Conservation (phyloP, 805 yeast genomes). For the Cyberlindnera xylosilytica region DNA sequence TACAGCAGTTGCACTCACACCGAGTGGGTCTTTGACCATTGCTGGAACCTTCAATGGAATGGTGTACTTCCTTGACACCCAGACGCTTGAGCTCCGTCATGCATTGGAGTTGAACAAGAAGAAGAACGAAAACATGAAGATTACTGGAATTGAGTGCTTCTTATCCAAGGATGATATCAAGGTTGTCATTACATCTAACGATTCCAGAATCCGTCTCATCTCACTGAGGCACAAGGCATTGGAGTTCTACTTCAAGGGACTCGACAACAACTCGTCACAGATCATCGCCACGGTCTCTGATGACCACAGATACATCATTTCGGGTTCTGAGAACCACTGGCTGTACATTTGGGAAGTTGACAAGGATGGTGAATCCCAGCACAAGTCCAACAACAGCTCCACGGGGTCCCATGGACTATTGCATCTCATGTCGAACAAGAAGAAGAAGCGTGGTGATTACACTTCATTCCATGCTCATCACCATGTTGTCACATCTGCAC, state of each 20-base stretch:
- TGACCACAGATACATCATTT: slow-evolving; percentile 53
- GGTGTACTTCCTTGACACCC: slow-evolving; percentile 56
- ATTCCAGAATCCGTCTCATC: slow-evolving; percentile 70
- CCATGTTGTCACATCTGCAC: slow-evolving; percentile 67
- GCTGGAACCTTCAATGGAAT: slow-evolving; percentile 83
- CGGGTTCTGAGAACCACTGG: slow-evolving; percentile 89
- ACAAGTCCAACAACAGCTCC: background rate
- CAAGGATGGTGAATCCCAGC: slow-evolving; percentile 18
- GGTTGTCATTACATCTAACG: slow-evolving; percentile 72
- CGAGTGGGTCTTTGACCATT: slow-evolving; percentile 54
- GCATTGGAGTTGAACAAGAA: slow-evolving; percentile 46
- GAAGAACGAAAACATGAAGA: slow-evolving; percentile 35
- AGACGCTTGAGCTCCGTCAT: slow-evolving; percentile 49
- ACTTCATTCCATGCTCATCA: slow-evolving; percentile 76
- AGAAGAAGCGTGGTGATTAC: slow-evolving; percentile 54
- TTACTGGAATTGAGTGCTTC: slow-evolving; percentile 71
- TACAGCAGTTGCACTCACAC: slow-evolving; percentile 73
- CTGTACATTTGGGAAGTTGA: slow-evolving; percentile 72
- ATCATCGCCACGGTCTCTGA: slow-evolving; percentile 64
- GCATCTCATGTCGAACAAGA: slow-evolving; percentile 18
- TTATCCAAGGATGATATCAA: slow-evolving; percentile 34
- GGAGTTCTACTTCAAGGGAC: slow-evolving; percentile 71
- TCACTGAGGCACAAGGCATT: slow-evolving; percentile 51
- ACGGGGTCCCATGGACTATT: slow-evolving; percentile 6
- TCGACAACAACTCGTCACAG: slow-evolving; percentile 66